A percentile compares a stretch with the other conserved stretches of the same genome.
phyloP scores from a whole-genome alignment of 2,329 filamentous ascomycete species.

The Penicillium aurantiogriseum region DNA sequence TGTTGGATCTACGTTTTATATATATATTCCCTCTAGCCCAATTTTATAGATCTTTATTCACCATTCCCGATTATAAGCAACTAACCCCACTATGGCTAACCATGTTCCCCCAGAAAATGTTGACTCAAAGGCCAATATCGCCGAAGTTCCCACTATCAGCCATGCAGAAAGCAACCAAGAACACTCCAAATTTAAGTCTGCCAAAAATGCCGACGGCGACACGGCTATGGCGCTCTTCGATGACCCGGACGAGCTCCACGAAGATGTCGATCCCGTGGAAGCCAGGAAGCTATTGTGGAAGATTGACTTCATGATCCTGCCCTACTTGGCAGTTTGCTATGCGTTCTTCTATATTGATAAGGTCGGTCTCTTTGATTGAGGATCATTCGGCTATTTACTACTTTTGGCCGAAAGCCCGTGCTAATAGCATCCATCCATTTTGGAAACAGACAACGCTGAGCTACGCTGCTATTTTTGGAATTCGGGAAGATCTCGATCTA shows the following conservation, averaged over 20 bases:
- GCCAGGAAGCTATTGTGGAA: conserved; percentile 52
- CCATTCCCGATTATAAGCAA: not conserved
- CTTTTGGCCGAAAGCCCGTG: not conserved
- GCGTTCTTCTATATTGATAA: conserved; percentile 54
- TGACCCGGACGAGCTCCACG: conserved; percentile 49
- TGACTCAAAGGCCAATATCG: conserved; percentile 24
- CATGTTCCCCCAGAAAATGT: conserved; percentile 3
- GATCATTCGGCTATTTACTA: not conserved
- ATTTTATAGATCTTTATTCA: not conserved
- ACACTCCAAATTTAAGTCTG: conserved; percentile 29
- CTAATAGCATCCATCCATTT: not conserved
- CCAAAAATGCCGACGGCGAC: conserved; percentile 44
- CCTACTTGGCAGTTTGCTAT: conserved; percentile 55
- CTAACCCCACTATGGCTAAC: conserved; percentile 14
- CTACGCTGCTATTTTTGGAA: conserved; percentile 65
- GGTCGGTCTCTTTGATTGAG: conserved; percentile 17
- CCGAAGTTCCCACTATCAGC: conserved; percentile 23
- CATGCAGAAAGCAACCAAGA: conserved; percentile 31
- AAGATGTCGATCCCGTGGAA: conserved; percentile 48
- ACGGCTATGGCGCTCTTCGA: conserved; percentile 53
- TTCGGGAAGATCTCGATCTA: conserved; percentile 58
- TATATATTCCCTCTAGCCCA: not conserved
- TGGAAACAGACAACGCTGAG: conserved; percentile 53
- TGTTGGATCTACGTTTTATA: not conserved
- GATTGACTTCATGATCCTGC: conserved; percentile 60